Conservation (phyloP, 257 asterid species). For the Lantana camara region DNA sequence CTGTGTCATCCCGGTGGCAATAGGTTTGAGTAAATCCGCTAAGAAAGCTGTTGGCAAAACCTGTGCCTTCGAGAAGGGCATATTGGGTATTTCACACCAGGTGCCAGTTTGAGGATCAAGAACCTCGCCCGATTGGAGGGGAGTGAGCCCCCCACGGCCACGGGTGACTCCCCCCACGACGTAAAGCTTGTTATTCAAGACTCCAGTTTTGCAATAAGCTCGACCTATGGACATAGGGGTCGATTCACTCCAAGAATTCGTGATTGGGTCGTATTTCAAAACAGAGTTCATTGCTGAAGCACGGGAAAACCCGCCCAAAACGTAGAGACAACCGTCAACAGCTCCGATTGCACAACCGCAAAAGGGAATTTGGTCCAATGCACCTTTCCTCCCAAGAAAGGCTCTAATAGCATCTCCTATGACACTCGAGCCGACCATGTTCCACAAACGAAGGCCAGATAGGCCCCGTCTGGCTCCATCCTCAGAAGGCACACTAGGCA, state of each 20-base stretch:
- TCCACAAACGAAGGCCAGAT: conserved; percentile 57
- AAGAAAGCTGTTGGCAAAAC: conserved; percentile 84
- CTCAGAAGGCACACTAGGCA: conserved; percentile 54
- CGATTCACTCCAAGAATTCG: conserved; percentile 70
- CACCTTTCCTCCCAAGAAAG: conserved; percentile 68
- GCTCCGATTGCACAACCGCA: conserved; percentile 93
- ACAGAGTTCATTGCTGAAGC: conserved; percentile 60
- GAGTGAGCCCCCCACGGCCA: conserved; percentile 69
- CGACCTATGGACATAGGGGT: conserved; percentile 75
- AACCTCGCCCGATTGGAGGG: conserved; percentile 91
- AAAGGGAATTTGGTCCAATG: conserved; percentile 60
- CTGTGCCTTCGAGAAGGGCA: conserved; percentile 92
- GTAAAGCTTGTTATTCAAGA: conserved; percentile 70
- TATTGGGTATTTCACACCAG: conserved; percentile 86
- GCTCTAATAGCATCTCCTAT: conserved; percentile 68
- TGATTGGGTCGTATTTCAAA: conserved; percentile 74
- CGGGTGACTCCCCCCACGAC: conserved; percentile 93
- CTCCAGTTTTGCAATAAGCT: conserved; percentile 82
- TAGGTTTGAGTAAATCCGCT: conserved; percentile 88
- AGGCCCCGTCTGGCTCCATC: conserved; percentile 54
- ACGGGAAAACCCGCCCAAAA: conserved; percentile 71
- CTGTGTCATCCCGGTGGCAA: conserved; percentile 90
- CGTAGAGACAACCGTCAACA: conserved; percentile 79
- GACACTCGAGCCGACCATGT: conserved; percentile 55
- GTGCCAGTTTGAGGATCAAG: conserved; percentile 68